Conservation (phyloP, 345 rosid genomes). For the Microthlaspi erraticum region DNA sequence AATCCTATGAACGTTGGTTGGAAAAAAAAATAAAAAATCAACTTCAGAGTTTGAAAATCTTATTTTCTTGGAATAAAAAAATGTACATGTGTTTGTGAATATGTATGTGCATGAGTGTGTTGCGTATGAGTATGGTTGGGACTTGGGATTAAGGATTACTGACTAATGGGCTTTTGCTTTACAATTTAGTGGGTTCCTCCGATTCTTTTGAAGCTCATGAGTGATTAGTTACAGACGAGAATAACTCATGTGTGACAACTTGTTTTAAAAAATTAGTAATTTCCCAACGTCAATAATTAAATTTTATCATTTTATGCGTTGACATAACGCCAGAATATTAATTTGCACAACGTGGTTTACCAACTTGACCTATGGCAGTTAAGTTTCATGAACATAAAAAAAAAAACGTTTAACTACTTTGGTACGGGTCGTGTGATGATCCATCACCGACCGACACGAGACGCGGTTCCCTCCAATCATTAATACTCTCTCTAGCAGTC, state of each 20-base stretch:
- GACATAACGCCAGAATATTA: constrained; percentile 6
- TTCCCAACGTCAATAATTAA: neutral
- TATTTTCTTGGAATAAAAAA: neutral
- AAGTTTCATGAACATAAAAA: neutral
- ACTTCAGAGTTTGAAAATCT: neutral
- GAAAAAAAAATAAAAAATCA: neutral
- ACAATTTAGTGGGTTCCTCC: constrained; percentile 6
- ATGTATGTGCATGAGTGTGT: neutral
- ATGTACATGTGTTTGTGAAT: too few relatives aligned
- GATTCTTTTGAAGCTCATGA: neutral
- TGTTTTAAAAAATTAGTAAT: neutral
- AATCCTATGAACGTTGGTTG: neutral
- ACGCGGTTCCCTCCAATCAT: too few relatives aligned
- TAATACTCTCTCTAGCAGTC: too few relatives aligned
- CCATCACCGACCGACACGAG: too few relatives aligned
- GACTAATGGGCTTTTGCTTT: constrained; percentile 3
- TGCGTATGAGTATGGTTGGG: neutral
- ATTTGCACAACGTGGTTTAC: constrained; percentile 4
- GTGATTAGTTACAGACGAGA: neutral
- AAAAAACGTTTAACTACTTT: too few relatives aligned
- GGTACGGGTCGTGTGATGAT: too few relatives aligned
- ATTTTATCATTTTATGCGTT: neutral
- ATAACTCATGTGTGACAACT: neutral
- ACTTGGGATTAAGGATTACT: too few relatives aligned
- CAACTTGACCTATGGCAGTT: neutral